These are phyloP conservation scores for Rhizopus delemar DNA, from an alignment of 371 early-diverging fungal species.

Conservation along the genomic window DNA sequence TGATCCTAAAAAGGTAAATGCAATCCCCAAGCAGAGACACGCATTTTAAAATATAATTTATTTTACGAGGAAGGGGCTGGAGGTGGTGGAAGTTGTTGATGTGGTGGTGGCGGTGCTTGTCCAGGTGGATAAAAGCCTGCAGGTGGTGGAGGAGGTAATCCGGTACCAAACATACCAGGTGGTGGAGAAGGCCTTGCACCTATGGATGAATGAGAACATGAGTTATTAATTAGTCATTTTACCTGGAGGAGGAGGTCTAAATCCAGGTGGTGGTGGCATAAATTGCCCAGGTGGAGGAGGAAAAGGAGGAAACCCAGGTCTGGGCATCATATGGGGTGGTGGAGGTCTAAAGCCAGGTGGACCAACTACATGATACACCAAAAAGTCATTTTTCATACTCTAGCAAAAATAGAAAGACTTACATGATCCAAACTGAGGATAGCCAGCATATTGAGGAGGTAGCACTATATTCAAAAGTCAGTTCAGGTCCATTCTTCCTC, in stretches of 20 bases:
- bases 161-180: constrained; percentile 17
- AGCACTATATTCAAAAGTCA: constrained; percentile 29
- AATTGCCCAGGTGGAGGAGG: constrained; percentile 54
- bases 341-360: constrained; percentile 32
- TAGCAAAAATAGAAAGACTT: constrained; percentile 10
- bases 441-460: constrained; percentile 55
- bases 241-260: constrained; percentile 29
- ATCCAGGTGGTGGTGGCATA: constrained; percentile 41
- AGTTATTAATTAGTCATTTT: background rate
- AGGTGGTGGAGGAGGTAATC: constrained; percentile 3
- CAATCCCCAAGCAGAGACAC: background rate
- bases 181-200: constrained; percentile 22
- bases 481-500: background rate
- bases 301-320: constrained; percentile 56
- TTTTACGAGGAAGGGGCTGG: constrained; percentile 10
- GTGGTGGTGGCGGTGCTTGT: constrained; percentile 9
- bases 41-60: constrained; percentile 5
- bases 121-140: constrained; percentile 21
- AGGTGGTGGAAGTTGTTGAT: constrained; percentile 8
- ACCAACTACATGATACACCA: constrained; percentile 16
- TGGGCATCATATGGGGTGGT: constrained; percentile 50
- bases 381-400: background rate
- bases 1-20: background rate
- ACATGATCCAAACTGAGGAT: constrained; percentile 39
- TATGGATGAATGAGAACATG: background rate